Evolutionary conservation across 2,329 filamentous ascomycete genomes (phyloP), one percentile per base, ranked within the genome.

Genomic region (Talaromyces sp.): DNA sequence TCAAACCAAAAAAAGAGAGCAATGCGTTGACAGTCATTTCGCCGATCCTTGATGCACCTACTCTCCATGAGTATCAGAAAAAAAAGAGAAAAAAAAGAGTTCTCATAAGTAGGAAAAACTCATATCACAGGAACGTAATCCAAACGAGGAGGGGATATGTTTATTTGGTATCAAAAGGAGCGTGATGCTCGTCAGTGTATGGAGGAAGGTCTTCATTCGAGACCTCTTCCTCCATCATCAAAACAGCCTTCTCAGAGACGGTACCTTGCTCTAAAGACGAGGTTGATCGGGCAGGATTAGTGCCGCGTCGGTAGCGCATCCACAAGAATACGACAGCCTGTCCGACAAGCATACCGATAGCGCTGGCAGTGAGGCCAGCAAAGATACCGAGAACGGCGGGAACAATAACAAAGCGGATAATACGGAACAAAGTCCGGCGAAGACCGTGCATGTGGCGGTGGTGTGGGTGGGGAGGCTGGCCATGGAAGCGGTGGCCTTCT

Each of bases 261-360:
- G 70, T 68, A 17, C 71, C 75, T 35, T 69, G 63, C 59, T 75
- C 73, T 57, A 67, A 62, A 36, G 65, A 64, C 40, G 66, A 63
- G 53, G 63, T 62, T 56, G 66, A 63, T 43, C 70, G 66, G 40
- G 28, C 64, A 57, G 28, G 62, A 11, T 39, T 63, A 25, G 65
- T 61, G 50, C 66, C 66, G 21, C 71, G 70, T 51, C 70, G 73
- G 63, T 70, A 73, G 58, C 71, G 72, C 52, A 71, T 67, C 76
- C 77, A 79, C 46, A 79, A 51, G 65, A 75, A 77, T 31, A 77
- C 69, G 41, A 78, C 70, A 31, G 71, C 63, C 65, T 78, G 76
- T 31, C 77, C 77, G 45, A 78, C 68, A n/a, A 80, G 64, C 74
- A 79, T 77, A 48, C 77, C 77, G 43, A 80, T 62, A 9, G 73